Evolutionary conservation across 1,284 basidiomycete genomes (phyloP).

Genomic region (Cryptococcus neoformans): DNA sequence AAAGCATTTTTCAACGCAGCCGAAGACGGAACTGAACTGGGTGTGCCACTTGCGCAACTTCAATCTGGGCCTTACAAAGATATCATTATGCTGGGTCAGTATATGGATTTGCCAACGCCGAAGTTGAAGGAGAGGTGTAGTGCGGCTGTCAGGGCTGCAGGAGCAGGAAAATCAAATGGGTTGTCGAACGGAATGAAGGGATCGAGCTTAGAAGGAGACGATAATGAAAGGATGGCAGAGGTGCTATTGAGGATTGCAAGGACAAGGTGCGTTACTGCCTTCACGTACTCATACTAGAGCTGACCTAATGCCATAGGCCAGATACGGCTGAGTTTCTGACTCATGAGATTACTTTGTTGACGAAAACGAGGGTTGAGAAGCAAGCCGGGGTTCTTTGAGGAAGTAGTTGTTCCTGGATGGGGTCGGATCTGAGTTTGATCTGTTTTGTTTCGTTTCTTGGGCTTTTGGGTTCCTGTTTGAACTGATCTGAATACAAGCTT

Average conservation of each 20-base stretch:
- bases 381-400: slow-evolving; percentile 21
- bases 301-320: slow-evolving; percentile 12
- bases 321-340: slow-evolving; percentile 33
- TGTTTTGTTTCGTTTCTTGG: too few relatives aligned
- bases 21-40: slow-evolving; percentile 42
- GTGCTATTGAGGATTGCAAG: slow-evolving; percentile 43
- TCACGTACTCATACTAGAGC: neutral
- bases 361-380: slow-evolving; percentile 25
- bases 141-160: slow-evolving; percentile 41
- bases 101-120: slow-evolving; percentile 43
- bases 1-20: slow-evolving; percentile 48
- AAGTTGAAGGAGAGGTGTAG: slow-evolving; percentile 35
- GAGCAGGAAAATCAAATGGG: neutral
- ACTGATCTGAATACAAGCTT: too few relatives aligned
- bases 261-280: slow-evolving; percentile 32
- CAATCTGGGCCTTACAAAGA: slow-evolving; percentile 42
- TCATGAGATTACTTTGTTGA: slow-evolving; percentile 30
- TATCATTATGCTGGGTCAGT: slow-evolving; percentile 46
- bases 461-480: too few relatives aligned
- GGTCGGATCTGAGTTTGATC: too few relatives aligned
- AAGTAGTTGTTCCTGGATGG: too few relatives aligned
- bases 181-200: slow-evolving; percentile 9
- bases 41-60: slow-evolving; percentile 37
- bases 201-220: slow-evolving; percentile 12
- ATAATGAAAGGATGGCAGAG: slow-evolving; percentile 43